Base-by-base conservation (phyloP, 2,329 filamentous ascomycete species). In the Aspergillus pseudoviridinutans region DNA sequence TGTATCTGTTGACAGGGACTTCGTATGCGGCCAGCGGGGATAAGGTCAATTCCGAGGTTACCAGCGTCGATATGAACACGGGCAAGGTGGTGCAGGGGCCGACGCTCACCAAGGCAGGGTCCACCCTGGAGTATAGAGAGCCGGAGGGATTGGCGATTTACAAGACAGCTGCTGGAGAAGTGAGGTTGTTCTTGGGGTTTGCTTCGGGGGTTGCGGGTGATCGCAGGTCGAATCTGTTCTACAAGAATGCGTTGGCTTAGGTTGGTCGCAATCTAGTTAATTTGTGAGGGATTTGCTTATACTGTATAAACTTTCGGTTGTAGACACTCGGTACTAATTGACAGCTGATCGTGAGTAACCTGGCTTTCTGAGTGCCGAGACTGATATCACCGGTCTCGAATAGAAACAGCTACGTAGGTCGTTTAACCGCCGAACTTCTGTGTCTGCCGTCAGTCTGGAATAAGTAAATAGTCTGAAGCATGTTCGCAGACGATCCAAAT, bases 111-210 rank as follows among this genome's bases (percentile, higher is more conserved):
- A 64, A 61, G 27, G 64, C 64, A 1, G 61, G 65, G 1, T 60
- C 57, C n/a, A 65, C 59, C 4, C 55, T 67, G 8, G 17, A 10
- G 3, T 67, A 60, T 44, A 58, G 65, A 1, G 65, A 66, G 38
- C 60, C 65, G 2, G 65, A 67, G 42, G 65, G 64, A 4, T 44
- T 67, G 58, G 65, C 61, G 1, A 58, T 67, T 10, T 67, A 67
- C 54, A 20, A 60, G 47, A 66, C 62, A 3, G 57, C 35, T 3
- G 58, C 24, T 4, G 64, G 62, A 1, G 58, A 66, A 35, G 63
- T 64, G 41, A 46, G 63, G 4, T 52, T 65, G 12, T 65, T 65
- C 55, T 42, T 66, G 35, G 66, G 61, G 17, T 66, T 66, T 59
- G 66, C 66, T 3, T 66, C 61, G 2, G 66, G 62, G 3, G 47